These are phyloP conservation scores for Pythium aquatile DNA, from an alignment of 352 stramenopile genomes.

Conservation along the genomic window DNA sequence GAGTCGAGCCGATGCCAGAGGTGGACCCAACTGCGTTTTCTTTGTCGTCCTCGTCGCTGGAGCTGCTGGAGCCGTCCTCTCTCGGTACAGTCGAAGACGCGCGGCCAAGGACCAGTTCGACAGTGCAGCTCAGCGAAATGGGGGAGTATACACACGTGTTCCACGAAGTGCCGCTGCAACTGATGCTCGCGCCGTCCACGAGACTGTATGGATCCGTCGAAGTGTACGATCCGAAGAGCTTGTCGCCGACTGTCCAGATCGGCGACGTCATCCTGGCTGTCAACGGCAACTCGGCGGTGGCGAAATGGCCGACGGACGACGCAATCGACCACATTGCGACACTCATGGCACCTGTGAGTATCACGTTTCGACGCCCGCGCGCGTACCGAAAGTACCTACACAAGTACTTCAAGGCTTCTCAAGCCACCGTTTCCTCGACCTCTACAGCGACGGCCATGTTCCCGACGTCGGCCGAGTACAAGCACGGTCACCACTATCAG, in stretches of 20 bases:
- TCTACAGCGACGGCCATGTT: conserved; percentile 69
- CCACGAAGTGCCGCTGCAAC: conserved; percentile 42
- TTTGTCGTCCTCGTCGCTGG: conserved; percentile 1
- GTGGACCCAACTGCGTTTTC: conserved; percentile 1
- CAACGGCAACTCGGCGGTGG: conserved; percentile 49
- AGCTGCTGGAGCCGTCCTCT: not conserved
- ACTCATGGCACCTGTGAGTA: conserved; percentile 42
- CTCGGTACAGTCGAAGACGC: not conserved
- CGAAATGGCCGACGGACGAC: conserved; percentile 50
- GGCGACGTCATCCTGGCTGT: conserved; percentile 69
- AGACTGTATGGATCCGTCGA: conserved; percentile 75
- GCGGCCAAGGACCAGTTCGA: not conserved
- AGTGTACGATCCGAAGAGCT: conserved; percentile 60
- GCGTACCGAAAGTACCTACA: conserved; percentile 60
- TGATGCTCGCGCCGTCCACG: conserved; percentile 61
- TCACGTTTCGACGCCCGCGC: conserved; percentile 53
- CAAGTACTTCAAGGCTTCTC: conserved; percentile 36
- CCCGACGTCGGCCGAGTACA: conserved; percentile 63
- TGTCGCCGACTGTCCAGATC: conserved; percentile 44
- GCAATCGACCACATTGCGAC: conserved; percentile 53
- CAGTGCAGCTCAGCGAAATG: conserved; percentile 37
- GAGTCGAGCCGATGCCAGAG: conserved; percentile 11
- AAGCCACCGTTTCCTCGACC: conserved; percentile 37
- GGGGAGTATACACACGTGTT: conserved; percentile 66
- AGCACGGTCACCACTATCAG: conserved; percentile 31